Evolutionary conservation across 805 yeast species (phyloP), one percentile per base, ranked within the genome.

Genomic region (Blastobotrys mokoenaii): DNA sequence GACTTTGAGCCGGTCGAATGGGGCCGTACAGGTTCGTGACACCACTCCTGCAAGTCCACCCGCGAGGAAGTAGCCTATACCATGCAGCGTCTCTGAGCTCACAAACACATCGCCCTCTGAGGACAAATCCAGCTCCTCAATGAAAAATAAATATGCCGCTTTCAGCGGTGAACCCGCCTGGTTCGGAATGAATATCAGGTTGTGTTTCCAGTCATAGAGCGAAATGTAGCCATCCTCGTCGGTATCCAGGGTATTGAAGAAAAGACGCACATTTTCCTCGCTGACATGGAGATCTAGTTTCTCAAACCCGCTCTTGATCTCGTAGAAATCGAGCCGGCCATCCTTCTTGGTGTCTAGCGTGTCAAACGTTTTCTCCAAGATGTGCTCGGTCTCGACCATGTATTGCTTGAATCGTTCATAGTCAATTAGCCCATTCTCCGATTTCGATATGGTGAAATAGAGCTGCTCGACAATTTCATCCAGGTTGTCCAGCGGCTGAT

Each of bases 21-120:
- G 98, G 0, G 97, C 98, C 0, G 98, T 93, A 56, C 93, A 83
- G 0, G 97, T 88, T 66, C 98, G 79, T 11, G 96, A 87, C 3
- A 93, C 83, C 1, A 90, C 98, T 1, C 98, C 98, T 1, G 96
- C 84, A 16, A 89, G 63, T 0, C 98, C 98, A 34, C 98, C 98
- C 1, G 96, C 95, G 30, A 89, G 66, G 59, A 93, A 93, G 64
- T 79, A 93, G 1, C 97, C 96, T 50, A 87, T 73, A 29, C 96
- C 95, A 59, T 83, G 79, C 41, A 84, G 65, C 44, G 84, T 74
- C 51, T 86, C 95, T 59, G 79, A 80, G 37, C 82, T 80, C 32
- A 90, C 72, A 0, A 94, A 82, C 50, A 89, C 87, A 65, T 90
- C 97, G 62, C 96, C 96, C 56, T 90, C 97, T 0, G 95, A 77